phyloP scores from a whole-genome alignment of 2,329 filamentous ascomycete species.

The Fusarium buharicum region DNA sequence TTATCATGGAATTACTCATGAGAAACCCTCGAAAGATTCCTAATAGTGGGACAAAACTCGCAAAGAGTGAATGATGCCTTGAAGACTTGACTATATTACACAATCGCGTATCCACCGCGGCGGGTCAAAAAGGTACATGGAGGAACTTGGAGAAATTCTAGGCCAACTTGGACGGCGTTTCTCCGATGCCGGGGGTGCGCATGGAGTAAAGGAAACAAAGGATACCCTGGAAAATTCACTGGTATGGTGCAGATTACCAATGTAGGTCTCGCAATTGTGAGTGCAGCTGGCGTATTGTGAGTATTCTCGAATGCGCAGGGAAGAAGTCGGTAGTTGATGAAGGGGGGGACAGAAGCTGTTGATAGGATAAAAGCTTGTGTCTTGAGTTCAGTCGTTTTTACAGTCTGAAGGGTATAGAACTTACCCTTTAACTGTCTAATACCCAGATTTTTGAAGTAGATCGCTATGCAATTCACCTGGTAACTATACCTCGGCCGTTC shows the following conservation, averaged over 20 bases:
- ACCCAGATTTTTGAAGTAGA: too few relatives aligned
- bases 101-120: conserved; percentile 37
- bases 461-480: too few relatives aligned
- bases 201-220: conserved; percentile 6
- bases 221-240: conserved; percentile 21
- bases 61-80: conserved; percentile 5
- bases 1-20: conserved; percentile 23
- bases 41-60: neutral
- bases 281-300: conserved; percentile 10
- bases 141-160: conserved; percentile 18
- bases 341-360: neutral
- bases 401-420: neutral
- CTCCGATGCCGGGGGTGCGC: conserved; percentile 36
- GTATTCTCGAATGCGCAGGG: neutral
- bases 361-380: neutral
- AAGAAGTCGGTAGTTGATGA: conserved; percentile 1
- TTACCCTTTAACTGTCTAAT: neutral
- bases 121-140: conserved; percentile 25
- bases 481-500: too few relatives aligned
- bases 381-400: neutral
- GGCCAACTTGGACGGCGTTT: conserved; percentile 13
- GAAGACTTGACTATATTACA: conserved; percentile 25
- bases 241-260: conserved; percentile 21
- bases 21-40: neutral
- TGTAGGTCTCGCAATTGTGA: conserved; percentile 22